Evolutionary conservation across 768 basidiomycete species (phyloP), one percentile per base, ranked within the genome.

Genomic region (Obba rivulosa): DNA sequence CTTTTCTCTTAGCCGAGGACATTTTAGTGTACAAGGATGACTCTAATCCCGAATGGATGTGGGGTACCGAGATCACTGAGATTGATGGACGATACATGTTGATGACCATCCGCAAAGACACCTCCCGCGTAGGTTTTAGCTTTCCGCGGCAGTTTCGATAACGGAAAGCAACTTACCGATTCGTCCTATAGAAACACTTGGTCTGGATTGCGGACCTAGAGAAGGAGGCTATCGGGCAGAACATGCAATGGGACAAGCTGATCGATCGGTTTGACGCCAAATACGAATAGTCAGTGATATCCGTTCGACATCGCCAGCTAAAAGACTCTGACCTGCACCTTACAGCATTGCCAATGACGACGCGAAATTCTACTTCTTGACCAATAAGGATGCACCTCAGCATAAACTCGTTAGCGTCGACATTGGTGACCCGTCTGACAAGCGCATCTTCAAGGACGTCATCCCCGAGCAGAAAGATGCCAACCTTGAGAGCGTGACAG

Each of bases 231-330:
- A 83, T 88, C 21, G 80, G 78, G 8, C 71, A 70, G 43, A 72
- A 85, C 49, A 77, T 91, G 59, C 72, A 77, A 53, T 92, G 88
- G 87, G 71, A 74, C 52, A 87, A 86, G 64, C 52, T 92, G 28
- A 65, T 87, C 39, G 66, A 87, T 56, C 71, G 79, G n/a, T 91
- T 80, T 63, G 79, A 81, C 4, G 77, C 83, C 1, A 75, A 78
- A 60, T 89, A 83, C 56, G 66, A 70, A 9, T 66, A 81, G 86
- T 88, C 39, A 22, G 25, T 23, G n/a, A 28, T 43, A 23, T 31
- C 21, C 34, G 35, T 8, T 40, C 18, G 38, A 18, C 22, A 41
- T 41, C 8, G 9, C 13, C 13, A 13, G 28, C 28, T 31, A 7
- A 23, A 2, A 25, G 24, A 1, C 34, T 17, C 13, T 47, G 37